phyloP scores from a whole-genome alignment of 2,329 filamentous ascomycete genomes.

The Aspergillus brunneoviolaceus region DNA sequence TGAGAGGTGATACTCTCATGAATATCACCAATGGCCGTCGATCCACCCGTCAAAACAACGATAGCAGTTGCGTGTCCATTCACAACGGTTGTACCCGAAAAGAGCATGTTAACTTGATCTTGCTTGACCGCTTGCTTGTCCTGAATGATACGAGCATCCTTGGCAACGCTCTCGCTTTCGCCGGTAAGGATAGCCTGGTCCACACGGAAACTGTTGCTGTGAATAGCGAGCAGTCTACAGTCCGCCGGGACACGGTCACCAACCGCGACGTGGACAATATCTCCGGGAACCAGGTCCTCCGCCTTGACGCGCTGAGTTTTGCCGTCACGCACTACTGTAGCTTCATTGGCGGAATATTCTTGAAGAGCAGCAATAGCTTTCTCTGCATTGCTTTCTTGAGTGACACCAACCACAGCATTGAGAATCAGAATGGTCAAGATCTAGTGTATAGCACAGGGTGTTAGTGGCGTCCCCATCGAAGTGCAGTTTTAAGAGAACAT shows the following conservation, averaged over 20 bases:
- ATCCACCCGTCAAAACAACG: conserved; percentile 83
- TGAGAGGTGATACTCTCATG: conserved; percentile 98
- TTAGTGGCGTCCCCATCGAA: conserved; percentile 19
- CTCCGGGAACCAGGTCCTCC: conserved; percentile 94
- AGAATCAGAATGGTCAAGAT: conserved; percentile 96
- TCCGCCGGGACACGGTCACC: conserved; percentile 94
- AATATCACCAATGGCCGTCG: conserved; percentile 95
- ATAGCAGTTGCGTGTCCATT: conserved; percentile 89
- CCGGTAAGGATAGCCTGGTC: conserved; percentile 97
- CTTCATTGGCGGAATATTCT: conserved; percentile 98
- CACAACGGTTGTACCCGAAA: conserved; percentile 96
- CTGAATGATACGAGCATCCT: conserved; percentile 68
- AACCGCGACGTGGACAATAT: conserved; percentile 82
- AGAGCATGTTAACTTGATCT: conserved; percentile 96
- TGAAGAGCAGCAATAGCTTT: conserved; percentile 97
- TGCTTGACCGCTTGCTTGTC: conserved; percentile 90
- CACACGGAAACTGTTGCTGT: conserved; percentile 95
- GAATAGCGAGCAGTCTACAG: conserved; percentile 82
- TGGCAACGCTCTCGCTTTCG: conserved; percentile 94
- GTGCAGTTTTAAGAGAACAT: not conserved
- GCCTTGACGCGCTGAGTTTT: conserved; percentile 81
- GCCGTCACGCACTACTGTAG: conserved; percentile 86
- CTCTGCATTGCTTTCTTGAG: conserved; percentile 97
- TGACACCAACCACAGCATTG: conserved; percentile 95
- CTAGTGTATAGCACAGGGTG: conserved; percentile 44